Percentiles rank a stretch among this genome's conserved stretches.
phyloP scores from a whole-genome alignment of 768 basidiomycete genomes.

The Asterophora parasitica region DNA sequence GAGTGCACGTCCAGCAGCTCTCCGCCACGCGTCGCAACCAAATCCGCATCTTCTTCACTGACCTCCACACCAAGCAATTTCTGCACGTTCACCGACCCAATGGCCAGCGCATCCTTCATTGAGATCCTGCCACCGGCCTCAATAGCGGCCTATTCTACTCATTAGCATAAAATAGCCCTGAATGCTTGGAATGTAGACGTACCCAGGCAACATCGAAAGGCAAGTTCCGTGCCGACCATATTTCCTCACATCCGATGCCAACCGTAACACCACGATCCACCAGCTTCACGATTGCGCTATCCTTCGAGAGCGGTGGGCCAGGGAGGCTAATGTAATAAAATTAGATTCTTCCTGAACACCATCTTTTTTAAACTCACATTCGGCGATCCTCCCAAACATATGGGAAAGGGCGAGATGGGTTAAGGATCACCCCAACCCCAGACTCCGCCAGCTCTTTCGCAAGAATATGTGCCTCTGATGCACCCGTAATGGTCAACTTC shows the following conservation, averaged over 20 bases:
- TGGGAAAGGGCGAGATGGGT: conserved; percentile 68
- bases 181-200: conserved; percentile 21
- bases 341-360: neutral
- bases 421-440: conserved; percentile 43
- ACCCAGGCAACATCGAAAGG: conserved; percentile 85
- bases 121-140: conserved; percentile 36
- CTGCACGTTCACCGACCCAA: conserved; percentile 44
- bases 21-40: conserved; percentile 54
- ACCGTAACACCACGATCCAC: conserved; percentile 67
- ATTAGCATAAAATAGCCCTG: neutral
- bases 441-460: conserved; percentile 59
- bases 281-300: conserved; percentile 54
- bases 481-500: conserved; percentile 61
- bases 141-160: conserved; percentile 34
- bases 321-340: conserved; percentile 39
- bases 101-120: conserved; percentile 38
- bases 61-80: conserved; percentile 33
- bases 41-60: conserved; percentile 37
- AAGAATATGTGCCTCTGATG: conserved; percentile 61
- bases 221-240: conserved; percentile 71
- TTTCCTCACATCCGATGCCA: conserved; percentile 57
- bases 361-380: conserved; percentile 38
- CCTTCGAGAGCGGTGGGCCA: conserved; percentile 65
- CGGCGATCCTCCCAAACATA: conserved; percentile 62
- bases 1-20: conserved; percentile 43